phyloP scores from a whole-genome alignment of 176 grass and related monocot genomes.

The bread wheat (Triticum aestivum) region DNA sequence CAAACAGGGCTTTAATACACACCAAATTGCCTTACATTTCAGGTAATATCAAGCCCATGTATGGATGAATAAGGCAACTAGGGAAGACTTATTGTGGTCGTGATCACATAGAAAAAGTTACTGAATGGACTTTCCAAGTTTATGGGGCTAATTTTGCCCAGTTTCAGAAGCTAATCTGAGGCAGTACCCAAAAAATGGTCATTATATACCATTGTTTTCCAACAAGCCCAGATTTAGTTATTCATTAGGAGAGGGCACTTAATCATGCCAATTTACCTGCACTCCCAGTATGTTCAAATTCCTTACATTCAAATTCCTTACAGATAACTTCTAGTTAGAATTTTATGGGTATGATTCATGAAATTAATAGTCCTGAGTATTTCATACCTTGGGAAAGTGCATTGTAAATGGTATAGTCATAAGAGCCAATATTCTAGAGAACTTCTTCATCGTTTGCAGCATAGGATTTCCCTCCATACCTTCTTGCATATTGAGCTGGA shows the following conservation, averaged over 20 bases:
- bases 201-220: neutral
- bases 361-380: constrained; percentile 7
- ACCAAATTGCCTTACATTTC: neutral
- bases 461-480: constrained; percentile 92
- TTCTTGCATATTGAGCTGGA: constrained; percentile 94
- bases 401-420: constrained; percentile 68
- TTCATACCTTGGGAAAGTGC: constrained; percentile 82
- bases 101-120: neutral
- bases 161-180: constrained; percentile 14
- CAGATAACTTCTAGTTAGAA: neutral
- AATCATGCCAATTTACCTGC: neutral
- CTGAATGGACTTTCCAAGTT: neutral
- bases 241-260: neutral
- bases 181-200: neutral
- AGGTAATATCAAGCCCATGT: neutral
- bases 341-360: neutral
- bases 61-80: constrained; percentile 7
- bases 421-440: constrained; percentile 68
- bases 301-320: neutral
- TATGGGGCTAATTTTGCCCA: neutral
- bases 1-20: neutral
- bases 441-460: constrained; percentile 64
- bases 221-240: neutral
- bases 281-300: neutral
- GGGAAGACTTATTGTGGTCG: neutral